phyloP scores from a whole-genome alignment of 1,284 basidiomycete genomes.

The Pulveroboletus sp. region DNA sequence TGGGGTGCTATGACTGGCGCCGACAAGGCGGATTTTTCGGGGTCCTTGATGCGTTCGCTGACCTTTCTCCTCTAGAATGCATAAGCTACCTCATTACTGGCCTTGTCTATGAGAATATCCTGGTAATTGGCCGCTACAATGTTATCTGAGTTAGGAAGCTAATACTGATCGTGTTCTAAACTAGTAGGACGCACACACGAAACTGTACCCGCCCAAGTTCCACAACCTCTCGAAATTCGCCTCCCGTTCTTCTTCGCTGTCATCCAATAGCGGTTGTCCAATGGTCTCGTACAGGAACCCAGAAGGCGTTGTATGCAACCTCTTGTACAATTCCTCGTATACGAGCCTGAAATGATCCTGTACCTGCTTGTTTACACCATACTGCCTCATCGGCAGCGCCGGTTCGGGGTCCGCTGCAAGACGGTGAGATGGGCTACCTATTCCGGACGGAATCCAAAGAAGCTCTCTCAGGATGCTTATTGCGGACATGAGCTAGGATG shows the following conservation, averaged over 20 bases:
- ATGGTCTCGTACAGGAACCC: not conserved
- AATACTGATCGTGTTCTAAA: not conserved
- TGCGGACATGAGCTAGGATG: not conserved
- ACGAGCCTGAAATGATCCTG: constrained; percentile 21
- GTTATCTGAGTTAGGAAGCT: not conserved
- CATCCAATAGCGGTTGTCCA: not conserved
- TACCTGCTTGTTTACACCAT: not conserved
- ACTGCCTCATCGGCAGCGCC: constrained; percentile 19
- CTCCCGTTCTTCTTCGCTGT: constrained; percentile 13
- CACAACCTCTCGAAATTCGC: constrained; percentile 17
- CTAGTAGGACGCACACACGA: not conserved
- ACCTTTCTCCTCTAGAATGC: constrained; percentile 21
- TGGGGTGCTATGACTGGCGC: constrained; percentile 13
- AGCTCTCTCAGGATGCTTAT: not conserved
- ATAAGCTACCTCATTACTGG: constrained; percentile 8
- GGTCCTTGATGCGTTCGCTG: constrained; percentile 12
- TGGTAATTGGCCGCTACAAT: constrained; percentile 5
- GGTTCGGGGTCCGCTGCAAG: constrained; percentile 25
- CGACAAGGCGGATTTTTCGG: constrained; percentile 13
- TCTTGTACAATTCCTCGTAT: constrained; percentile 14
- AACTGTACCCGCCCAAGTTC: constrained; percentile 11
- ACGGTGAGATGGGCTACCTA: constrained; percentile 18
- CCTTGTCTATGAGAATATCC: not conserved
- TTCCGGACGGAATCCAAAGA: not conserved
- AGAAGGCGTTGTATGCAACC: not conserved